These are phyloP conservation scores for Alternaria gaisen DNA, from an alignment of 2,329 filamentous ascomycete species.

Conservation along the genomic window DNA sequence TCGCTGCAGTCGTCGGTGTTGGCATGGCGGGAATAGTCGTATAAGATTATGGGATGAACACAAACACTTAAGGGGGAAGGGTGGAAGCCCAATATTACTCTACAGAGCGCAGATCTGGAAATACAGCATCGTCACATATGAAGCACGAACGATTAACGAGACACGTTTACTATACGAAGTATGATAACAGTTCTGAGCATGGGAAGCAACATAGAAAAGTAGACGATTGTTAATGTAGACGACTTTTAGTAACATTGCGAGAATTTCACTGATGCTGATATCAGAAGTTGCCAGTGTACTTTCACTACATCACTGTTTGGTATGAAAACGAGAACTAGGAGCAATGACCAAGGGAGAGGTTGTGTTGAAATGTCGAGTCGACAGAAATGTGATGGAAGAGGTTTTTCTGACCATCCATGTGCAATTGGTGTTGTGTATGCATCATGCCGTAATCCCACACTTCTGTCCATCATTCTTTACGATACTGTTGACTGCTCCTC, in stretches of 20 bases:
- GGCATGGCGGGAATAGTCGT: constrained; percentile 34
- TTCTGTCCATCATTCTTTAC: background rate
- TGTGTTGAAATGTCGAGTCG: background rate
- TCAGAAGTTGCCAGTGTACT: background rate
- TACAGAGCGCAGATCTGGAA: constrained; percentile 3
- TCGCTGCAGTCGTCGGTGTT: constrained; percentile 33
- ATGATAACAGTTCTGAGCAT: constrained; percentile 1
- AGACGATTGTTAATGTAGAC: background rate
- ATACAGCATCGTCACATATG: background rate
- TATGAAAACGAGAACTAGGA: background rate
- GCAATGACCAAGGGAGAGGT: background rate
- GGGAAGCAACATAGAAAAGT: background rate
- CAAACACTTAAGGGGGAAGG: background rate
- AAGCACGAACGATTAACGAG: constrained; percentile 9
- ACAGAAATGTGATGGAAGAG: background rate
- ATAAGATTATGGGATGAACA: constrained; percentile 8
- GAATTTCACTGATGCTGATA: background rate
- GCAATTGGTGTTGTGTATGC: background rate
- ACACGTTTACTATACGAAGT: constrained; percentile 2
- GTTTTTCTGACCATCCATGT: background rate
- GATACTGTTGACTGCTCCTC: background rate
- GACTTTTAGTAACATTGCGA: background rate
- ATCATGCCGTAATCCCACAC: background rate
- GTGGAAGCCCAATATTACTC: background rate
- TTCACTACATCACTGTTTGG: background rate